Conservation (phyloP, 2,329 filamentous ascomycete species). For the Ceratocystis variospora region DNA sequence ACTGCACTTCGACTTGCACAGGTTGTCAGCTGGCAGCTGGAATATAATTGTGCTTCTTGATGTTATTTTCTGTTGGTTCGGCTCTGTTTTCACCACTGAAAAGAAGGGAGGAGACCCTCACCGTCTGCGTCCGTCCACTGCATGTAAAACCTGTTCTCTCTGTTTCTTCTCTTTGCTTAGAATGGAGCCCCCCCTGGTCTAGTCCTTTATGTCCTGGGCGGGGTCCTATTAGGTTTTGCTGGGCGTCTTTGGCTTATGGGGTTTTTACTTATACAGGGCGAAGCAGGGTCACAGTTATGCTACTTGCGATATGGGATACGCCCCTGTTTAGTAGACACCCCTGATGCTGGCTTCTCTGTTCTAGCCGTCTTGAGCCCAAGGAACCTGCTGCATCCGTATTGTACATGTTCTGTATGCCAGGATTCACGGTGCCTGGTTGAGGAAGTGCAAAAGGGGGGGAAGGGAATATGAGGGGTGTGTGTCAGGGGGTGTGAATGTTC, state of each 20-base stretch:
- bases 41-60: not conserved
- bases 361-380: not conserved
- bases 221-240: not conserved
- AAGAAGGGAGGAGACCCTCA: not conserved
- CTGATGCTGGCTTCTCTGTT: not conserved
- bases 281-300: not conserved
- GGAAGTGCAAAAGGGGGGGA: not conserved
- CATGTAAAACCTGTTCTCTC: not conserved
- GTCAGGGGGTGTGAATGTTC: too few species aligned
- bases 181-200: not conserved
- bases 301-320: not conserved
- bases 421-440: not conserved
- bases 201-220: not conserved
- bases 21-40: too few species aligned
- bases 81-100: not conserved
- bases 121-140: not conserved
- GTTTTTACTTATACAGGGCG: not conserved
- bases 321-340: not conserved
- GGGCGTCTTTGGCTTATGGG: not conserved
- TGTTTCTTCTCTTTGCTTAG: constrained; percentile 2
- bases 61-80: not conserved
- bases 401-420: not conserved
- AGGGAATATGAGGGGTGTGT: not conserved
- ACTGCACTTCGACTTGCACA: too few species aligned
- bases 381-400: not conserved